Base-by-base conservation (phyloP, 345 rosid genomes). In the Pistacia atlantica region DNA sequence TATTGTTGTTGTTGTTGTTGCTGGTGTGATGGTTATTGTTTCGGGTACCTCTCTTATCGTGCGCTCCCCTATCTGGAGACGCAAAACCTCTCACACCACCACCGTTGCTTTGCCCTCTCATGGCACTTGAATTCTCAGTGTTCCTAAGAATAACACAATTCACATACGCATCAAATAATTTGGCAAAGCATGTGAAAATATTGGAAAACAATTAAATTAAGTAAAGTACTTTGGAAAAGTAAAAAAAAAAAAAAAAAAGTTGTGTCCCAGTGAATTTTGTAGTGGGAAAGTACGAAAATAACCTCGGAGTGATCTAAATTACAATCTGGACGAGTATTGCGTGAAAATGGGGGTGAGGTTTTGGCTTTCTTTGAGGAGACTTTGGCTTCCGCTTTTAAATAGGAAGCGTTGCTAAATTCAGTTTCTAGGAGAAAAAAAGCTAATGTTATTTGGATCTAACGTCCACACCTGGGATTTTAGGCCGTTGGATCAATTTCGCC, bases 101-200 rank as follows among this genome's bases (percentile, higher is more conserved):
- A 37, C 89, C 91, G 89, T 86, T 86, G 80, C 74, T 73, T 52
- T 86, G 93, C 51, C 87, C 89, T 80, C 91, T 88, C 95, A 91
- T 91, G 77, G 87, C 90, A 76, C 81, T 75, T 2, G 81, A 82
- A 82, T 84, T 84, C 81, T 91, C 93, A 45, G 90, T 87, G 79
- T 89, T 87, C 82, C 96, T 91, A 28, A 57, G 14, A 35, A 71
- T n/a, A 52, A 18, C 71, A 77, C 54, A 77, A 66, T 22, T 49
- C 55, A 46, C n/a, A 54, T 4, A 20, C 51, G 10, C 58, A 65
- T 28, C 66, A 69, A 62, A 73, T 54, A 25, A 64, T 67, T 51
- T 42, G 42, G 55, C 49, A 45, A 22, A 51, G 16, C 72, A 65
- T 48, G 62, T 62, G 48, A 46, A 58, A 65, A 22, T 8, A 63